A percentile compares a stretch with the other conserved stretches of the same genome.
Evolutionary conservation across 1,139 yeast species (phyloP).

Genomic region (Magnusiomyces sp.): DNA sequence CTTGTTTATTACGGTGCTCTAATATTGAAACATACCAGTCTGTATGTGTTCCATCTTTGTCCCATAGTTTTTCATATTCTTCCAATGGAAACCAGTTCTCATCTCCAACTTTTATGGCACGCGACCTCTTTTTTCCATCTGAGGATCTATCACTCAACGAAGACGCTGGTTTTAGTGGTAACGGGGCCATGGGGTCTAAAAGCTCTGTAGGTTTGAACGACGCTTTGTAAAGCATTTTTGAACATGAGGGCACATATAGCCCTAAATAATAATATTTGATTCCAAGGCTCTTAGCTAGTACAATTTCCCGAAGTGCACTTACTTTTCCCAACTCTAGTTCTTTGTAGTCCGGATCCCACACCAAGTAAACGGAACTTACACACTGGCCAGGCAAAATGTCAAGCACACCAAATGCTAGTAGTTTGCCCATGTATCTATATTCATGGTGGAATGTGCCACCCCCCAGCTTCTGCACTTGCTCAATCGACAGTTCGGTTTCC

Average conservation of each 20-base stretch:
- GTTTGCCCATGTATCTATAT: slow-evolving; percentile 53
- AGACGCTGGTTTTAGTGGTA: not conserved
- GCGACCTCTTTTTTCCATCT: not conserved
- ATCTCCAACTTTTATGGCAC: not conserved
- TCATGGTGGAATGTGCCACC: slow-evolving; percentile 63
- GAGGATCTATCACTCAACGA: too few species aligned
- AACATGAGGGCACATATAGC: slow-evolving; percentile 68
- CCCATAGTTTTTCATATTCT: slow-evolving; percentile 8
- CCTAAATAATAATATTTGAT: slow-evolving; percentile 57
- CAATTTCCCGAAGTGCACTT: slow-evolving; percentile 65
- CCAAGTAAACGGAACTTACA: slow-evolving; percentile 75
- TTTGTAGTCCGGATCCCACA: slow-evolving; percentile 80
- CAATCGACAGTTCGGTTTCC: not conserved
- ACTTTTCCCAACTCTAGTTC: slow-evolving; percentile 68
- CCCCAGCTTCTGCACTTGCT: slow-evolving; percentile 27
- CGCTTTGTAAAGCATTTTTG: slow-evolving; percentile 75
- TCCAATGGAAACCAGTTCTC: slow-evolving; percentile 10
- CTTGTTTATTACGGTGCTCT: not conserved
- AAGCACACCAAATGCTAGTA: slow-evolving; percentile 69
- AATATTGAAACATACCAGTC: slow-evolving; percentile 5
- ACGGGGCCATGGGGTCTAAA: slow-evolving; percentile 28
- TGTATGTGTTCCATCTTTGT: slow-evolving; percentile 5
- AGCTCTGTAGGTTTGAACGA: slow-evolving; percentile 40
- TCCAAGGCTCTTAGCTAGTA: slow-evolving; percentile 34
- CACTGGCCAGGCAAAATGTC: slow-evolving; percentile 66